Conservation (phyloP, 2,329 filamentous ascomycete species). For the Bipolaris cookei region DNA sequence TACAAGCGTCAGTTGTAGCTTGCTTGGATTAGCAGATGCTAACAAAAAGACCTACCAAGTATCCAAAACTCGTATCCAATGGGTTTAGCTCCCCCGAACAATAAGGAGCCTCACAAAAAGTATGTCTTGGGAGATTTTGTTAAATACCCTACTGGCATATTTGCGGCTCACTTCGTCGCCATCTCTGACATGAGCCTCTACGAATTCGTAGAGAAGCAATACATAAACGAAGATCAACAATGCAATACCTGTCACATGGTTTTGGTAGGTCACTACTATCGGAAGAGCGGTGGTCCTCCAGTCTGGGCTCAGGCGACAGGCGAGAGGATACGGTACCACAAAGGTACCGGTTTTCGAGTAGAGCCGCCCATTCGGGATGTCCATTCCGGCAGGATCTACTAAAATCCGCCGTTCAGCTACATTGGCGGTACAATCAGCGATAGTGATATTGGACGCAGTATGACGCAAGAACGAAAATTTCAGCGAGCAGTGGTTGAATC, state of each 20-base stretch:
- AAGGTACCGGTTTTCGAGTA: background rate
- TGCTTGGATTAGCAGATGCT: background rate
- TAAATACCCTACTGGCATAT: background rate
- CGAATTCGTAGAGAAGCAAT: background rate
- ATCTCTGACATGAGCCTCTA: background rate
- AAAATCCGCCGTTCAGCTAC: conserved; percentile 1
- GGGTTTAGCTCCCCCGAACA: background rate
- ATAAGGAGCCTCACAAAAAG: background rate
- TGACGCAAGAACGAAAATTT: background rate
- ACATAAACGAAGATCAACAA: background rate
- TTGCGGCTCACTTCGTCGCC: background rate
- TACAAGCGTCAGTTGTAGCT: background rate
- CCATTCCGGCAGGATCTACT: background rate
- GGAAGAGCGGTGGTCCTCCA: background rate
- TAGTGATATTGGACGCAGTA: background rate
- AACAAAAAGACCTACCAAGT: background rate
- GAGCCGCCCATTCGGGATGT: background rate
- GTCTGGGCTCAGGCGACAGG: conserved; percentile 11
- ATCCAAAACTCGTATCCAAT: background rate
- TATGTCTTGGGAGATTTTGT: background rate
- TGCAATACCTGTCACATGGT: background rate
- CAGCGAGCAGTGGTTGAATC: conserved; percentile 9
- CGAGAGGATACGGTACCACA: background rate
- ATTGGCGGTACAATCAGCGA: background rate
- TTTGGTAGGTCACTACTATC: conserved; percentile 7